Evolutionary conservation across 768 basidiomycete species (phyloP).

Genomic region (Chalciporus piperatus): DNA sequence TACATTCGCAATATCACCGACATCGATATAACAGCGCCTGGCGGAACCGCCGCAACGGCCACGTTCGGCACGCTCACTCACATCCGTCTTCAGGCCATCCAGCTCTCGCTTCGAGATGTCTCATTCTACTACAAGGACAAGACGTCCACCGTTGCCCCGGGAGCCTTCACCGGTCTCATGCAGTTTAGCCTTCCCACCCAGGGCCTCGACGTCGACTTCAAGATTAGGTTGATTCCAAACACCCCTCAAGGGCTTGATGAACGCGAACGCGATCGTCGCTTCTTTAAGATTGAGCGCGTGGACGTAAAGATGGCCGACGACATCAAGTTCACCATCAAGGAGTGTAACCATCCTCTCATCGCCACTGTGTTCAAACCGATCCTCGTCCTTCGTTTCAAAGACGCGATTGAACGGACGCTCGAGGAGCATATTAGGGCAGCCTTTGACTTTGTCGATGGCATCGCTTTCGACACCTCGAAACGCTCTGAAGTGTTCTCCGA

Average conservation of each 20-base stretch:
- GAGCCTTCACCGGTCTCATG: slow-evolving; percentile 60
- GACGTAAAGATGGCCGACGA: slow-evolving; percentile 56
- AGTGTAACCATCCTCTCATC: slow-evolving; percentile 64
- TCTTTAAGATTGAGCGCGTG: slow-evolving; percentile 57
- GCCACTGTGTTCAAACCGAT: slow-evolving; percentile 63
- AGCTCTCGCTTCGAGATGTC: slow-evolving; percentile 59
- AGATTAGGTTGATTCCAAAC: slow-evolving; percentile 59
- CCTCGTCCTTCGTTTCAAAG: slow-evolving; percentile 51
- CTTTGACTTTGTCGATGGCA: slow-evolving; percentile 52
- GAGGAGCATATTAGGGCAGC: slow-evolving; percentile 50
- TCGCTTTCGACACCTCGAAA: slow-evolving; percentile 57
- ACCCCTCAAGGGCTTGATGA: slow-evolving; percentile 40
- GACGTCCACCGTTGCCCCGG: slow-evolving; percentile 47
- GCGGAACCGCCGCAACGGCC: slow-evolving; percentile 39
- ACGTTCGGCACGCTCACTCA: slow-evolving; percentile 64
- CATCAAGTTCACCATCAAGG: slow-evolving; percentile 49
- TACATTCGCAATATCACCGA: slow-evolving; percentile 73
- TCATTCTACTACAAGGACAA: slow-evolving; percentile 77
- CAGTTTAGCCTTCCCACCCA: slow-evolving; percentile 61
- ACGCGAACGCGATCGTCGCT: slow-evolving; percentile 46
- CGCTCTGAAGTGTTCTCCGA: slow-evolving; percentile 66
- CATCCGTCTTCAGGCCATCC: slow-evolving; percentile 61
- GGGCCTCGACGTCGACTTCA: slow-evolving; percentile 67
- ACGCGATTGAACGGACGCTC: slow-evolving; percentile 58
- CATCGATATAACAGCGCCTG: slow-evolving; percentile 48